Base-by-base conservation (phyloP, 805 yeast species). In the Saccharomycopsis schoenii region DNA sequence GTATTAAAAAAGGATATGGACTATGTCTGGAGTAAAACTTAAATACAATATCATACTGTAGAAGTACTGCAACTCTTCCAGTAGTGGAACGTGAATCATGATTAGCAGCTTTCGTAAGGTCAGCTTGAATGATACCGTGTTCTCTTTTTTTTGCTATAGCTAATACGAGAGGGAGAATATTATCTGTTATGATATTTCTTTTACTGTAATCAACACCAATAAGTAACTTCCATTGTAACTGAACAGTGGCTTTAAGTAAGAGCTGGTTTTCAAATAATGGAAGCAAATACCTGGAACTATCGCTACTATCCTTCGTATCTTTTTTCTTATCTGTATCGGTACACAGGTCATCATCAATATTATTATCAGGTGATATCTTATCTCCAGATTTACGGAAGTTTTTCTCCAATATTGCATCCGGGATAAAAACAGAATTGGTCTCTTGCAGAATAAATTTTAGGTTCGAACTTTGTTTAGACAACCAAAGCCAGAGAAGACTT, bases 11-110 rank as follows among this genome's bases (percentile, higher is more conserved):
- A 8, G 60, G 58, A 43, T 19, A 37, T 11, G 42, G 19, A 37
- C 42, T 29, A 42, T 52, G 42, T 14, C 47, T 40, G 17, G 37
- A 29, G 12, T 52, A 43, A 24, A 40, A 24, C 21, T 34, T 56
- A 17, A 40, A 40, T 12, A 56, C 43, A 52, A 29, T 34, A 52
- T 52, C 39, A 17, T 52, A 34, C 12, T 52, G 41, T 10, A n/a
- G 25, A 36, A 34, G 56, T 10, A 24, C 37, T 9, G 55, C 55
- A 4, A 60, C 37, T 57, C 62, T 42, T 4, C 60, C 52, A 4
- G 60, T 58, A 24, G 55, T 52, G 25, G 55, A 57, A n/a, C 62
- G 21, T 1, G 21, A 34, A 25, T 60, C 62, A 42, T 60, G 62
- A 4, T 41, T 41, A 14, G 58, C 37, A 21, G 24, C 36, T 34